Evolutionary conservation across 2,329 filamentous ascomycete genomes (phyloP), one percentile per base, ranked within the genome.

Genomic region (Aspergillus ochraceoroseus): DNA sequence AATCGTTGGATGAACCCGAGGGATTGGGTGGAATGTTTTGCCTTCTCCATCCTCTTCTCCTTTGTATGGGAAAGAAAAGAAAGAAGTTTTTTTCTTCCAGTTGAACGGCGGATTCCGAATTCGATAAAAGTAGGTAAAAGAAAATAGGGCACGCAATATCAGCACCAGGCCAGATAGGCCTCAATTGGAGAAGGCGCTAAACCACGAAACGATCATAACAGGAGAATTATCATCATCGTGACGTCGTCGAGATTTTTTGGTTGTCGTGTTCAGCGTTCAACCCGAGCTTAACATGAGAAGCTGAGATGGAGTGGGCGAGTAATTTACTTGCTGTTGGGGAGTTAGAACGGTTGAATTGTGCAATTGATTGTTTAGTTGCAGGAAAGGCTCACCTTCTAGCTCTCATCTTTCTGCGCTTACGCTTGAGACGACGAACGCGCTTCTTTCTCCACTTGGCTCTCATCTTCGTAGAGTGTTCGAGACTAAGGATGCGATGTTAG

Each of bases 391-490:
- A 96, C 92, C 83, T 89, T 77, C 92, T 78, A 66, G 90, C 92
- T 72, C 92, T 83, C 77, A 92, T 95, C 90, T 98, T 98, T 88
- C 92, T 94, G 79, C 92, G 88, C 89, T 98, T 98, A 71, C 89
- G 85, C 85, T 96, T 96, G 74, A 98, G 87, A 75, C 92, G 84
- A 67, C 92, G 82, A 76, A 95, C 89, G 73, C 92, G 82, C 90
- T 98, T 98, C 86, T 98, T 98, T 81, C 90, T 92, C 92, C 92
- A 96, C 81, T 96, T 96, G 70, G 88, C 89, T 92, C 90, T 83
- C 80, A 83, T 83, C 65, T 68, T 68, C 65, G 63, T 56, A 66
- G 62, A 65, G 56, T 51, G 55, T 58, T 57, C 59, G 58, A 56
- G 43, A 55, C 48, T 50, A 35, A 17, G n/a, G 20, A 14, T 26